A percentile compares a stretch with the other conserved stretches of the same genome.
Conservation (phyloP, 495 filamentous ascomycete genomes). For the Neurospora sp. region DNA sequence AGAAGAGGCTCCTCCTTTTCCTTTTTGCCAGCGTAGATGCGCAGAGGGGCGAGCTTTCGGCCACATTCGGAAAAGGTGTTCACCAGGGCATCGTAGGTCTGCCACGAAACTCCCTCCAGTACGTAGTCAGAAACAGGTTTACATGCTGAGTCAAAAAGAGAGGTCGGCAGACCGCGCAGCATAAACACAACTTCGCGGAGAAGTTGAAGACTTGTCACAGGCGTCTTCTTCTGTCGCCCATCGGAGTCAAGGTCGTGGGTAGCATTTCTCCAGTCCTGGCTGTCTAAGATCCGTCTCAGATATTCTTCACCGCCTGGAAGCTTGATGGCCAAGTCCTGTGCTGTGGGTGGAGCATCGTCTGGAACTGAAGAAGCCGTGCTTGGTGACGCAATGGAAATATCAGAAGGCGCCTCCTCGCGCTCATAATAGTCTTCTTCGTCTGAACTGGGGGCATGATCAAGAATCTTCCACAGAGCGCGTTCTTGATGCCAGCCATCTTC, state of each 20-base stretch:
- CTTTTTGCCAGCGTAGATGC: conserved; percentile 17
- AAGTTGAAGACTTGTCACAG: conserved; percentile 61
- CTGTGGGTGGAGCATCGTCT: conserved; percentile 27
- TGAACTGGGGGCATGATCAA: conserved; percentile 66
- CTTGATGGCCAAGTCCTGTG: conserved; percentile 24
- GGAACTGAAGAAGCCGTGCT: conserved; percentile 10
- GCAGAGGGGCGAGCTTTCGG: conserved; percentile 27
- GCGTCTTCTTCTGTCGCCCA: conserved; percentile 28
- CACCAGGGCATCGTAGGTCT: conserved; percentile 30
- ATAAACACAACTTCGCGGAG: conserved; percentile 76
- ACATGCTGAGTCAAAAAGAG: conserved; percentile 47
- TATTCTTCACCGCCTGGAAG: conserved; percentile 28
- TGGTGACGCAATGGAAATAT: conserved; percentile 25
- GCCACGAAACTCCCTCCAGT: conserved; percentile 28
- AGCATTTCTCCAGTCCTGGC: conserved; percentile 55
- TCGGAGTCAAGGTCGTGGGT: conserved; percentile 16
- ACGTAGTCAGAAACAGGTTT: conserved; percentile 25
- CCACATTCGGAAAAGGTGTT: conserved; percentile 31
- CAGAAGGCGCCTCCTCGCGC: conserved; percentile 21
- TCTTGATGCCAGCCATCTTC: conserved; percentile 62
- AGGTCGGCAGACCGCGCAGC: conserved; percentile 70
- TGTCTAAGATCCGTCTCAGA: conserved; percentile 41
- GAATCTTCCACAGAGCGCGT: conserved; percentile 65
- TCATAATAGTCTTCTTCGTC: conserved; percentile 41
- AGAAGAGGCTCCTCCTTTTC: conserved; percentile 34